phyloP scores from a whole-genome alignment of 2,329 filamentous ascomycete species.

The Colletotrichum sublineola region DNA sequence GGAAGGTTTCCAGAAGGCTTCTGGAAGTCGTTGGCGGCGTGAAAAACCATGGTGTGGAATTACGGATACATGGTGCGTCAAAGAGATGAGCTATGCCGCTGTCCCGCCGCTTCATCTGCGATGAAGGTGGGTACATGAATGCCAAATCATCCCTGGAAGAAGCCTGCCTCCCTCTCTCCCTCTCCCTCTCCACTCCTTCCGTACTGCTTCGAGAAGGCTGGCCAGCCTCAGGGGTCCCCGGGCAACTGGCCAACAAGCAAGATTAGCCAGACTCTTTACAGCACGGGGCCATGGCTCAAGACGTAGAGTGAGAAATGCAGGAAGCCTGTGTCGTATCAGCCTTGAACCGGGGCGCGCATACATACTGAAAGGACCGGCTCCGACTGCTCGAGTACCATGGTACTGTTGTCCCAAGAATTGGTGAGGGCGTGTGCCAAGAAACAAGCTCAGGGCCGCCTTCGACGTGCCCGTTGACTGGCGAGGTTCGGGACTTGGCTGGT shows the following conservation, averaged over 20 bases:
- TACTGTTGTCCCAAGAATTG: neutral
- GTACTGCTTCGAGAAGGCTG: constrained; percentile 42
- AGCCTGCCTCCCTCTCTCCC: constrained; percentile 6
- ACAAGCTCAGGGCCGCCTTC: constrained; percentile 5
- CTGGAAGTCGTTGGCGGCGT: constrained; percentile 39
- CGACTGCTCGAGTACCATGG: neutral
- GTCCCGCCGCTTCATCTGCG: constrained; percentile 40
- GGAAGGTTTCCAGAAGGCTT: constrained; percentile 56
- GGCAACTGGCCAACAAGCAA: constrained; percentile 32
- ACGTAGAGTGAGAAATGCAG: neutral
- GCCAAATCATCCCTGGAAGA: constrained; percentile 31
- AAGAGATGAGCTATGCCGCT: constrained; percentile 36
- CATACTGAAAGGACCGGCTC: constrained; percentile 6
- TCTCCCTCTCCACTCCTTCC: constrained; percentile 33
- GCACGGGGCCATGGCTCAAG: constrained; percentile 27
- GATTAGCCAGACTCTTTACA: constrained; percentile 40
- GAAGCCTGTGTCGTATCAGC: constrained; percentile 39
- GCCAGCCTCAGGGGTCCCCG: constrained; percentile 23
- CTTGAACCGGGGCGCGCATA: constrained; percentile 29
- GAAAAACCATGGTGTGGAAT: constrained; percentile 31
- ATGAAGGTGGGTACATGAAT: constrained; percentile 35
- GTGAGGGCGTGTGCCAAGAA: constrained; percentile 5
- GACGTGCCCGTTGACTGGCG: constrained; percentile 3
- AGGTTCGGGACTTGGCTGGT: neutral
- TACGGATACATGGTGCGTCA: constrained; percentile 22